Percentiles rank a stretch among this genome's conserved stretches.
Conservation (phyloP, 208 protist genomes). For the Trypanosoma avium region DNA sequence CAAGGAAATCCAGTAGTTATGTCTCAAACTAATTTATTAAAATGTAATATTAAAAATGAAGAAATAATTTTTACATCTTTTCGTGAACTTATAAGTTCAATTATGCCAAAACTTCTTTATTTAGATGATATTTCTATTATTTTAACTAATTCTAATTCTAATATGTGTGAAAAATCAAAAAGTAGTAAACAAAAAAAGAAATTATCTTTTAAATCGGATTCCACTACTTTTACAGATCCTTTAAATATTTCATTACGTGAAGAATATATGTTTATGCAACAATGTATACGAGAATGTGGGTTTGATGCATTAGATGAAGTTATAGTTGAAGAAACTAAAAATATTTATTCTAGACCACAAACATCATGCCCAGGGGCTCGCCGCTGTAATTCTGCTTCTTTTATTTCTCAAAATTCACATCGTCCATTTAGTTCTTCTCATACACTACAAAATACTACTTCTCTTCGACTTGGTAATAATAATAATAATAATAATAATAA, state of each 20-base stretch:
- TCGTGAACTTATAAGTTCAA: slow-evolving; percentile 37
- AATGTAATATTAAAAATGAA: not conserved
- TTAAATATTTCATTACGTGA: slow-evolving; percentile 51
- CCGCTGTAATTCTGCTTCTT: slow-evolving; percentile 5
- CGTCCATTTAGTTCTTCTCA: not conserved
- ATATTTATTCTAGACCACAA: slow-evolving; percentile 57
- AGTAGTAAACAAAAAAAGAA: no score
- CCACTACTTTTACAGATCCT: slow-evolving; percentile 53
- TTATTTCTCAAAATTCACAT: not conserved
- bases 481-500: not conserved
- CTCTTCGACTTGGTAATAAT: not conserved
- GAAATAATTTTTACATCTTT: slow-evolving; percentile 20
- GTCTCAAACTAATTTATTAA: not conserved
- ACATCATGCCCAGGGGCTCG: slow-evolving; percentile 61
- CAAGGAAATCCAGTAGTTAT: slow-evolving; percentile 63
- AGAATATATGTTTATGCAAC: slow-evolving; percentile 74
- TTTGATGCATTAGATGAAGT: slow-evolving; percentile 53
- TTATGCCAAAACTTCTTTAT: slow-evolving; percentile 66
- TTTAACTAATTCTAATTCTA: not conserved
- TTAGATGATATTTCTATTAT: slow-evolving; percentile 49
- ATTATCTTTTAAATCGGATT: no score
- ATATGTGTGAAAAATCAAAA: not conserved
- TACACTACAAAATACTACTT: no score
- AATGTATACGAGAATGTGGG: slow-evolving; percentile 68
- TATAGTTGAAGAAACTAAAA: slow-evolving; percentile 40